Evolutionary conservation across 2,329 filamentous ascomycete genomes (phyloP).

Genomic region (Ophidiomyces ophidiicola): DNA sequence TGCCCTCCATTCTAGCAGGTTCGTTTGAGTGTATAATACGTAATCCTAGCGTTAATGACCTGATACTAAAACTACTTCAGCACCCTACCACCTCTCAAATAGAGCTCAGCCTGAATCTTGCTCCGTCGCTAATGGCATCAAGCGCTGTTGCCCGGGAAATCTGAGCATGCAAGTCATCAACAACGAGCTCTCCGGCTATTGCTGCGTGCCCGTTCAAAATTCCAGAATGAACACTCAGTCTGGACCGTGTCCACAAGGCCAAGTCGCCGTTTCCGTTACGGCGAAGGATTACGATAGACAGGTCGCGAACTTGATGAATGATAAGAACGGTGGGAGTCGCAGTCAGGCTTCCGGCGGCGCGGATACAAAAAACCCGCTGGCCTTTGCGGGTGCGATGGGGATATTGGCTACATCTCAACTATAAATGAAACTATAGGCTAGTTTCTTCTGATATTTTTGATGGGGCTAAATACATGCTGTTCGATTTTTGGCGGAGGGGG

Average conservation of each 20-base stretch:
- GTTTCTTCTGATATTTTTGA: too few species aligned
- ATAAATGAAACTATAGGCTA: too few species aligned
- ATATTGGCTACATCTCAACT: constrained; percentile 1
- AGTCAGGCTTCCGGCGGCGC: background rate
- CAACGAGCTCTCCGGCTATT: constrained; percentile 7
- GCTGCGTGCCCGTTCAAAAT: constrained; percentile 8
- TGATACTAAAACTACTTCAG: constrained; percentile 1
- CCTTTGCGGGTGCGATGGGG: constrained; percentile 6
- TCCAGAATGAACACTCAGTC: background rate
- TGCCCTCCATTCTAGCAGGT: constrained; percentile 5
- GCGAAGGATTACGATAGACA: constrained; percentile 7
- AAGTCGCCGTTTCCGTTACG: constrained; percentile 7
- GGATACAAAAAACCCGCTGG: background rate
- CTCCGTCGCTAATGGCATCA: constrained; percentile 4
- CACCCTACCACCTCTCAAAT: background rate
- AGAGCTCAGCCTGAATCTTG: constrained; percentile 3
- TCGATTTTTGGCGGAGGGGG: too few species aligned
- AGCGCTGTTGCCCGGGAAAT: constrained; percentile 9
- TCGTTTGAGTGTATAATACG: background rate
- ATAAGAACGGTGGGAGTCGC: background rate
- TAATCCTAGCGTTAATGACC: background rate
- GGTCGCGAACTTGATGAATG: constrained; percentile 2
- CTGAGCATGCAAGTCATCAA: constrained; percentile 4
- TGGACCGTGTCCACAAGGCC: constrained; percentile 3
- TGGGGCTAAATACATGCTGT: too few species aligned